Conservation (phyloP, 345 rosid species). For the Erodium maritimum region DNA sequence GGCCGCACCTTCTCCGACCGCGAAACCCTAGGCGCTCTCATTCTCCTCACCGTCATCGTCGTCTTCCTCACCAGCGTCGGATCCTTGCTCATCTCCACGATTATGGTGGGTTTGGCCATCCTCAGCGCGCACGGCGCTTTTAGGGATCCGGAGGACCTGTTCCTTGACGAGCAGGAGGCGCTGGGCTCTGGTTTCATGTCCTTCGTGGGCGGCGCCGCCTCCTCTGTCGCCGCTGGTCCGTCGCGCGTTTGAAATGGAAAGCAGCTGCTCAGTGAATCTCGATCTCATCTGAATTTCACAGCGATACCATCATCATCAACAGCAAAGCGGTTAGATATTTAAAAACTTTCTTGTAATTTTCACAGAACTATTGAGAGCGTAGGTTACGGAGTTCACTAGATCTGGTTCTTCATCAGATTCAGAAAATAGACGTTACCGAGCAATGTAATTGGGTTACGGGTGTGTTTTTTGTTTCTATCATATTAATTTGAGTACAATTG, state of each 20-base stretch:
- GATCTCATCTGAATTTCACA: too few species aligned
- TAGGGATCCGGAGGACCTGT: conserved; percentile 39
- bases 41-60: conserved; percentile 26
- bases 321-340: too few species aligned
- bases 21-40: conserved; percentile 30
- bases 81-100: conserved; percentile 29
- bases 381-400: too few species aligned
- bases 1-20: conserved; percentile 37
- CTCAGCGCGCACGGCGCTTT: conserved; percentile 38
- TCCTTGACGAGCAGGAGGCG: conserved; percentile 38
- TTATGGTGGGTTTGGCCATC: conserved; percentile 23
- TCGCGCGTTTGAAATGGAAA: conserved; percentile 21
- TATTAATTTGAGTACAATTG: too few species aligned
- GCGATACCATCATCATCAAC: too few species aligned
- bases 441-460: too few species aligned
- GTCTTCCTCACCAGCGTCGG: conserved; percentile 45
- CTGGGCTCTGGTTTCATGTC: conserved; percentile 26
- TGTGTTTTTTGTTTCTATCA: too few species aligned
- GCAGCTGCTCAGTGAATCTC: too few species aligned
- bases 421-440: too few species aligned
- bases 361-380: too few species aligned
- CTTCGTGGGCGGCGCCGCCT: conserved; percentile 22
- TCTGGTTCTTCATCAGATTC: too few species aligned
- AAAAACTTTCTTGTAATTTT: too few species aligned
- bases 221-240: conserved; percentile 21